phyloP scores from a whole-genome alignment of 495 filamentous ascomycete genomes.

The Penicillium cinerascens region DNA sequence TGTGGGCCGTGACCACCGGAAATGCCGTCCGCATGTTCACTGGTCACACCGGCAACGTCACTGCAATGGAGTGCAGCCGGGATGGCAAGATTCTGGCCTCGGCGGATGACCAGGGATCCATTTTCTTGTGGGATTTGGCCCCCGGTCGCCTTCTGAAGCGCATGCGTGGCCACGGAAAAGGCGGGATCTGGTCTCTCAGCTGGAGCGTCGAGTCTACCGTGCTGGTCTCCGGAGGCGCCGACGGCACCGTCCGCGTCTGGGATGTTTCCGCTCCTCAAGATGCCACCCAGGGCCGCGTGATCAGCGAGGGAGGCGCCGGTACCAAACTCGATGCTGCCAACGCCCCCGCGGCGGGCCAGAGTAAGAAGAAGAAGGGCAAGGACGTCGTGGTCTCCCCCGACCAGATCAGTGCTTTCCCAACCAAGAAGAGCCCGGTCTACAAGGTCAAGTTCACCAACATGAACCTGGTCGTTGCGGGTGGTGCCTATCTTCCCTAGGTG shows the following conservation, averaged over 20 bases:
- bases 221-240: constrained; percentile 84
- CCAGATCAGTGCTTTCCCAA: constrained; percentile 88
- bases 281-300: constrained; percentile 52
- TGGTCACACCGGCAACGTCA: constrained; percentile 83
- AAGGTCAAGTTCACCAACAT: constrained; percentile 90
- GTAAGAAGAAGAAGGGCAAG: constrained; percentile 72
- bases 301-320: constrained; percentile 52
- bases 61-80: constrained; percentile 75
- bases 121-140: constrained; percentile 89
- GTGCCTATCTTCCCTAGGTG: constrained; percentile 66
- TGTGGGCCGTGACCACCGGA: constrained; percentile 91
- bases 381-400: constrained; percentile 87
- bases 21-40: constrained; percentile 86
- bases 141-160: constrained; percentile 80
- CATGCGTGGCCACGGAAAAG: constrained; percentile 90
- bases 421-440: constrained; percentile 92
- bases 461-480: constrained; percentile 86
- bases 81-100: constrained; percentile 85
- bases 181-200: constrained; percentile 86
- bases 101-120: constrained; percentile 78
- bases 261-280: constrained; percentile 70
- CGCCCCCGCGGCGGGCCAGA: constrained; percentile 39
- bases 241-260: constrained; percentile 90
- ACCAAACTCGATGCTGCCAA: constrained; percentile 50
- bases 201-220: constrained; percentile 89